A percentile compares a stretch with the other conserved stretches of the same genome.
Evolutionary conservation across 2,329 filamentous ascomycete species (phyloP).

Genomic region (Claviceps purpurea): DNA sequence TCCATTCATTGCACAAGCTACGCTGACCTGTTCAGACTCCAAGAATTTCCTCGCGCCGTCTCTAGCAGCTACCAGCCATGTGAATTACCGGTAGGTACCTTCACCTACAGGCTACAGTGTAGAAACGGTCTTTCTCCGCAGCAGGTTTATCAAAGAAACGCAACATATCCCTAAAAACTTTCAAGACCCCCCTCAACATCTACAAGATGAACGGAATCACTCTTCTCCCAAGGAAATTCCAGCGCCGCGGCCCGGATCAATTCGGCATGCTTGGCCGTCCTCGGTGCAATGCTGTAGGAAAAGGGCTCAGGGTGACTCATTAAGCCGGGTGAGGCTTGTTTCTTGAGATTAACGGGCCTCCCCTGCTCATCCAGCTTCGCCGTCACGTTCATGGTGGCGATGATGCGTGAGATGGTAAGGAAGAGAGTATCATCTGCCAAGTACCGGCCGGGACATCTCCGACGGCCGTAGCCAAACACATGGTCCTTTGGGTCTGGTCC

Average conservation of each 20-base stretch:
- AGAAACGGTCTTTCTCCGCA: no score
- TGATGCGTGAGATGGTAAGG: conserved; percentile 22
- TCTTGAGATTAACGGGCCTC: conserved; percentile 16
- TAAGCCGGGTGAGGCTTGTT: conserved; percentile 1
- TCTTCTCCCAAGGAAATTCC: conserved; percentile 5
- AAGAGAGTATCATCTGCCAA: conserved; percentile 20
- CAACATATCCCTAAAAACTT: not conserved
- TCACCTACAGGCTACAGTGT: no score
- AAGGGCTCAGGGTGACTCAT: not conserved
- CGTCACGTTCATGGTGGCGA: conserved; percentile 32
- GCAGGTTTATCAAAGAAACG: not conserved
- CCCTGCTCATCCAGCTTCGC: conserved; percentile 19
- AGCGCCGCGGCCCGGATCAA: conserved; percentile 3
- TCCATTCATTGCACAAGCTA: no score
- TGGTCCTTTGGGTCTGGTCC: conserved; percentile 13
- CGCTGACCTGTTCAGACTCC: no score
- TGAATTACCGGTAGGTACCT: no score
- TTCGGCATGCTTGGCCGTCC: conserved; percentile 4
- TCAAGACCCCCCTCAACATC: not conserved
- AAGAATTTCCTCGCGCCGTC: no score
- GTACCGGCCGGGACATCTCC: conserved; percentile 20
- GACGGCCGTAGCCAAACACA: conserved; percentile 23
- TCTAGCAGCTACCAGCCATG: no score
- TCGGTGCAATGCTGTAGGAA: not conserved
- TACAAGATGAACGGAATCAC: conserved; percentile 1